Evolutionary conservation across 116 monocot genomes (phyloP).

Genomic region (Zostera marina): DNA sequence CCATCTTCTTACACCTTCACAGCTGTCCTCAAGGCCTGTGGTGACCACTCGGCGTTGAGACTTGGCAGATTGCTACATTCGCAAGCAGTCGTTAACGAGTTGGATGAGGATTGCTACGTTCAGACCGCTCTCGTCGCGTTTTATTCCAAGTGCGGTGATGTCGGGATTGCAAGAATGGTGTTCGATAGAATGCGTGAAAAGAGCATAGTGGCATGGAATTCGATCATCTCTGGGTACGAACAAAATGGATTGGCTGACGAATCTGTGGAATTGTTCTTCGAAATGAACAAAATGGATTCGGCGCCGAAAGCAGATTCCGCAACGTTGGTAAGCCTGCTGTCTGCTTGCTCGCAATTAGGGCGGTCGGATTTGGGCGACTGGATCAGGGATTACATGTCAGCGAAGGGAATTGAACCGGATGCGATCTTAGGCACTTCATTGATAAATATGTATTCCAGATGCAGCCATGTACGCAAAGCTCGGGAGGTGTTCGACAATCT

Average conservation of each 20-base stretch:
- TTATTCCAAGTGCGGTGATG: constrained; percentile 31
- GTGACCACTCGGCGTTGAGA: constrained; percentile 21
- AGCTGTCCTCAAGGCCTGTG: constrained; percentile 37
- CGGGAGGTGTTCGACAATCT: constrained; percentile 34
- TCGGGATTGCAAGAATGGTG: constrained; percentile 22
- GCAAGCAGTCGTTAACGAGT: constrained; percentile 19
- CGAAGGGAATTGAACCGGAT: constrained; percentile 12
- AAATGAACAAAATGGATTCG: constrained; percentile 12
- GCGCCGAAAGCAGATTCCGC: constrained; percentile 26
- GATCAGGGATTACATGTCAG: constrained; percentile 21
- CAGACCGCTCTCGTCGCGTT: constrained; percentile 40
- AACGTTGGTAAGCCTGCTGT: constrained; percentile 31
- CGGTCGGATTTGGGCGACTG: constrained; percentile 24
- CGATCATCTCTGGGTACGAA: constrained; percentile 60
- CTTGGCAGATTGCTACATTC: constrained; percentile 23
- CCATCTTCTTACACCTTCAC: constrained; percentile 54
- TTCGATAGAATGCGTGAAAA: constrained; percentile 38
- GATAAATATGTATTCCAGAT: constrained; percentile 57
- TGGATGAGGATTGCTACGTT: constrained; percentile 24
- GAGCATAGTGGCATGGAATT: constrained; percentile 46
- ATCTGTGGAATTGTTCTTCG: constrained; percentile 20
- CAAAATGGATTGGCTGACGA: constrained; percentile 42
- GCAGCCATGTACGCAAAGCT: constrained; percentile 36
- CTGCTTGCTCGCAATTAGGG: constrained; percentile 44
- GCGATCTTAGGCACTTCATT: constrained; percentile 35